Percentiles rank a stretch among this genome's conserved stretches.
Conservation (phyloP, 1,284 basidiomycete species). For the Microbotryum violaceum region DNA sequence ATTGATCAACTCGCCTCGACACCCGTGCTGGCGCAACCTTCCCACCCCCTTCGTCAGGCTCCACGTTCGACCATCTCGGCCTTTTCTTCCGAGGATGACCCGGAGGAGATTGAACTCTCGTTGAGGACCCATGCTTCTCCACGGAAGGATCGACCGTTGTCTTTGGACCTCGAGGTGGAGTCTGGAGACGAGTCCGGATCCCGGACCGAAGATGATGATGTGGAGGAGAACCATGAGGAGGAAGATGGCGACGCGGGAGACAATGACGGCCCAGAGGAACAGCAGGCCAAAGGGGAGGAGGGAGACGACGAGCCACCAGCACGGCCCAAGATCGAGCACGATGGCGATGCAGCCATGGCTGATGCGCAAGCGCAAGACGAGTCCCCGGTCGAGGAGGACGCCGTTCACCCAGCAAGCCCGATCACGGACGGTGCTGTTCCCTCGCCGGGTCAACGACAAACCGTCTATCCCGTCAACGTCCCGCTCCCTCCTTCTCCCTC, state of each 20-base stretch:
- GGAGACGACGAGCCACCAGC: not conserved
- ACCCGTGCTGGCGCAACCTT: too few species aligned
- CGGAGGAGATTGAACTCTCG: not conserved
- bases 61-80: not conserved
- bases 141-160: not conserved
- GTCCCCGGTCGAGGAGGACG: not conserved
- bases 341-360: not conserved
- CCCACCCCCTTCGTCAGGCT: too few species aligned
- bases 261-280: not conserved
- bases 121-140: not conserved
- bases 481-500: constrained; percentile 14
- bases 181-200: not conserved
- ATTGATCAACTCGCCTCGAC: too few species aligned
- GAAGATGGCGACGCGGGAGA: not conserved
- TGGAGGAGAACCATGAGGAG: not conserved
- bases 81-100: constrained; percentile 1
- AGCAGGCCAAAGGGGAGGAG: not conserved
- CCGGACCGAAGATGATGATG: not conserved
- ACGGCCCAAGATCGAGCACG: too few species aligned
- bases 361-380: too few species aligned
- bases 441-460: too few species aligned
- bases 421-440: too few species aligned
- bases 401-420: too few species aligned
- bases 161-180: not conserved
- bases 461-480: not conserved